Conservation (phyloP, 2,329 filamentous ascomycete genomes). For the Leptographium galeiforme region DNA sequence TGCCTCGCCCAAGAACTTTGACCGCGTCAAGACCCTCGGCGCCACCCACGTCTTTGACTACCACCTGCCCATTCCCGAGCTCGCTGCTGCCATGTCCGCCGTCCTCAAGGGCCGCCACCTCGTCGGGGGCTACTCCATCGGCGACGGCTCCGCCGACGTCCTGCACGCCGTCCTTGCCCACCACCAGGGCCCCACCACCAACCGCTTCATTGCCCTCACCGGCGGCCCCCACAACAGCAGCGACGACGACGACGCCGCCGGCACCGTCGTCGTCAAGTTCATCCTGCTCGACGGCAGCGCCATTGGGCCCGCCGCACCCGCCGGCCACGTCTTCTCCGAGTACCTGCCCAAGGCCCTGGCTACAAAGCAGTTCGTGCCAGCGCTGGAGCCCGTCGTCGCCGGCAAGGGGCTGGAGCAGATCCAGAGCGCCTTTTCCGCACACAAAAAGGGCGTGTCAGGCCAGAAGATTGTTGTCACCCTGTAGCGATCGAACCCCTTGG, state of each 20-base stretch:
- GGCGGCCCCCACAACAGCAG: background rate
- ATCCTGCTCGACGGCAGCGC: background rate
- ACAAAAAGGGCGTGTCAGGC: background rate
- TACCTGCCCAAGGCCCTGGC: background rate
- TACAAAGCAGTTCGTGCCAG: background rate
- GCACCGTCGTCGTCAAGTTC: background rate
- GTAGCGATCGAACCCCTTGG: too few relatives aligned
- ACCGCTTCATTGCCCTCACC: background rate
- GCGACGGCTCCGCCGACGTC: background rate
- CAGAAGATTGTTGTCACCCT: background rate
- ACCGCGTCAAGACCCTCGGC: conserved; percentile 26
- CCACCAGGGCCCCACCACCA: background rate
- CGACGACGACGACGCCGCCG: background rate
- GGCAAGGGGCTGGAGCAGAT: background rate
- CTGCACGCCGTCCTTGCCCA: background rate
- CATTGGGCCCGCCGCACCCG: background rate
- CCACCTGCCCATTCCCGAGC: conserved; percentile 18
- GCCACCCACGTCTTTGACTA: conserved; percentile 32
- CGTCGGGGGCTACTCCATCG: conserved; percentile 10
- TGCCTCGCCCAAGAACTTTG: conserved; percentile 24
- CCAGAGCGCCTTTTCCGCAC: background rate
- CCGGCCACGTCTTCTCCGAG: background rate
- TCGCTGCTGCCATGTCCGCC: conserved; percentile 13
- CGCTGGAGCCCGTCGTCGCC: background rate
- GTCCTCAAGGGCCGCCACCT: conserved; percentile 11